These are phyloP conservation scores for Pyrenochaeta sp. DNA, from an alignment of 2,329 filamentous ascomycete genomes.

Conservation along the genomic window DNA sequence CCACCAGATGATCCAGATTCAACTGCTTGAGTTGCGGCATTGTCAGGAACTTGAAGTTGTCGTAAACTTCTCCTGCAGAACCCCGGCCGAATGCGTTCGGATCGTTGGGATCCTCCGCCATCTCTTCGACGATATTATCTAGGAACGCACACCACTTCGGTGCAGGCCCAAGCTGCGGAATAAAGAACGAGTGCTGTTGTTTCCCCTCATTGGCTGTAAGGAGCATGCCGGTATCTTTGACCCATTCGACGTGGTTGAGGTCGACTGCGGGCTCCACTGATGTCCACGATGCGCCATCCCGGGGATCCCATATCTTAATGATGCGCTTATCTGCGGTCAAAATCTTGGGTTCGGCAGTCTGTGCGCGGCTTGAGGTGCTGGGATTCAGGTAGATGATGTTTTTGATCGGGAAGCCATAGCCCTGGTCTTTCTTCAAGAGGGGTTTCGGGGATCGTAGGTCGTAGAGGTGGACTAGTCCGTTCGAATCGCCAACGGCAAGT, in stretches of 20 bases:
- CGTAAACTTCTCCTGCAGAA: constrained; percentile 81
- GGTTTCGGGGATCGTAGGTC: constrained; percentile 89
- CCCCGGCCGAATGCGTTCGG: constrained; percentile 64
- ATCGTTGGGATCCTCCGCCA: constrained; percentile 82
- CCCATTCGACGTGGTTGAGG: constrained; percentile 93
- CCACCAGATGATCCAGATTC: constrained; percentile 87
- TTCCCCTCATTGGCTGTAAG: constrained; percentile 96
- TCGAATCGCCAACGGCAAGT: constrained; percentile 85
- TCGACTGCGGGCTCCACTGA: constrained; percentile 95
- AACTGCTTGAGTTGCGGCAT: constrained; percentile 83
- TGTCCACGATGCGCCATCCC: constrained; percentile 87
- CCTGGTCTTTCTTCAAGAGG: constrained; percentile 90
- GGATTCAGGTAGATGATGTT: constrained; percentile 76
- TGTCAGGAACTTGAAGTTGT: constrained; percentile 99
- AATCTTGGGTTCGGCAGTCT: constrained; percentile 74
- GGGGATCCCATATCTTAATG: constrained; percentile 94
- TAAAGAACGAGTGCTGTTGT: constrained; percentile 94
- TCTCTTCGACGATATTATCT: constrained; percentile 97
- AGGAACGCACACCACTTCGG: constrained; percentile 97
- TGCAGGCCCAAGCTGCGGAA: constrained; percentile 90
- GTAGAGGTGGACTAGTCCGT: constrained; percentile 87
- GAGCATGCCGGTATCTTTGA: constrained; percentile 91
- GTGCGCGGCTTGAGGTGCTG: constrained; percentile 71
- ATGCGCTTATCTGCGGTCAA: constrained; percentile 93
- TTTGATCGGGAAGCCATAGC: constrained; percentile 91